Conservation (phyloP, 768 basidiomycete genomes). For the Collybia mongolica region DNA sequence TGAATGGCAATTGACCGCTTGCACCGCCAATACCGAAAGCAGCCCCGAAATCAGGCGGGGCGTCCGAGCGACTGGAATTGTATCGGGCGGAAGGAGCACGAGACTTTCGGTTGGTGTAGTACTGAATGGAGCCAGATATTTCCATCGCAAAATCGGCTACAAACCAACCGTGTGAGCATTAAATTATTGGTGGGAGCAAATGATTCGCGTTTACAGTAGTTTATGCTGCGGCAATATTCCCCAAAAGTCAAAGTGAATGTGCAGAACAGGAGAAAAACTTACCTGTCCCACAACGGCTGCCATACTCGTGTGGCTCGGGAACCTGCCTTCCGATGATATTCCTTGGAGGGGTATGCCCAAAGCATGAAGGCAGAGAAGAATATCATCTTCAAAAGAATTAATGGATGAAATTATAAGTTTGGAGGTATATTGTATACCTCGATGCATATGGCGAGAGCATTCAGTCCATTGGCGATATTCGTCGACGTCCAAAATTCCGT, state of each 20-base stretch:
- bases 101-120: constrained; percentile 44
- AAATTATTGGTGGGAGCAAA: neutral
- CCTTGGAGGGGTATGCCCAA: constrained; percentile 75
- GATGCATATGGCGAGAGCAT: constrained; percentile 74
- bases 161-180: neutral
- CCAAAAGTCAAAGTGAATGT: neutral
- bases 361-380: constrained; percentile 73
- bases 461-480: constrained; percentile 81
- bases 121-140: constrained; percentile 58
- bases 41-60: constrained; percentile 26
- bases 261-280: constrained; percentile 25
- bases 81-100: constrained; percentile 19
- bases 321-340: constrained; percentile 50
- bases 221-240: constrained; percentile 20
- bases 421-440: constrained; percentile 48
- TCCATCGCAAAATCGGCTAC: constrained; percentile 65
- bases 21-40: constrained; percentile 30
- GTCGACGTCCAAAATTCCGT: constrained; percentile 79
- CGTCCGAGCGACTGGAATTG: constrained; percentile 10
- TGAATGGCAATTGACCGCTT: neutral
- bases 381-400: constrained; percentile 59
- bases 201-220: constrained; percentile 19
- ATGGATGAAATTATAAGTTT: neutral
- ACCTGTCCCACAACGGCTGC: constrained; percentile 70
- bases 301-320: constrained; percentile 51